Percentiles rank a stretch among this genome's conserved stretches.
Conservation (phyloP, 2,329 filamentous ascomycete genomes). For the Aotearoamyces nothofagi region DNA sequence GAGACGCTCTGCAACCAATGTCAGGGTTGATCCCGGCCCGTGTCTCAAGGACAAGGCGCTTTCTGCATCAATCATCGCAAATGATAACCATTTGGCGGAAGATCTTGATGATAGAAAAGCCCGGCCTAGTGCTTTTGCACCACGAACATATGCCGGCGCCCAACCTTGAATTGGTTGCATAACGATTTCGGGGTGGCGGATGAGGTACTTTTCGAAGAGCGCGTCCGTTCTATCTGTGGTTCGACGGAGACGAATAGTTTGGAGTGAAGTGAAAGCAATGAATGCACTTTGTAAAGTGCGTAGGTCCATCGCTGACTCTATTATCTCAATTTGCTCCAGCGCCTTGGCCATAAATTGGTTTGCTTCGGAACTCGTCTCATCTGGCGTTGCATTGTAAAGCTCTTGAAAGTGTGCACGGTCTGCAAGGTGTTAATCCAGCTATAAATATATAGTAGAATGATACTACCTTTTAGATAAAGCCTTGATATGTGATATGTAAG, state of each 20-base stretch:
- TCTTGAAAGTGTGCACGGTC: no score
- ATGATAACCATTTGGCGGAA: constrained; percentile 31
- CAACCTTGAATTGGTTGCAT: constrained; percentile 36
- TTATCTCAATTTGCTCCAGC: constrained; percentile 12
- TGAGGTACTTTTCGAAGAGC: constrained; percentile 33
- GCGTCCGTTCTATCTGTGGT: constrained; percentile 44
- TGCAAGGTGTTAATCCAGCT: background rate
- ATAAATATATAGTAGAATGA: background rate
- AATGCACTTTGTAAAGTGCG: constrained; percentile 11
- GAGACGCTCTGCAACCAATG: constrained; percentile 36
- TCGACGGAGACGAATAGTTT: constrained; percentile 49
- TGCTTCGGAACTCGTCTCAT: constrained; percentile 5
- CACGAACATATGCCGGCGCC: constrained; percentile 46
- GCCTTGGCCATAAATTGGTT: constrained; percentile 6
- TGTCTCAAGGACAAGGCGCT: constrained; percentile 35
- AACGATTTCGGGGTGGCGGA: constrained; percentile 26
- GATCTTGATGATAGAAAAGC: constrained; percentile 40
- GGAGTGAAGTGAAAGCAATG: constrained; percentile 38
- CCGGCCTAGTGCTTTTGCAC: constrained; percentile 38
- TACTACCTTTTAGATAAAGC: constrained; percentile 36
- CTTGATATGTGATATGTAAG: constrained; percentile 45
- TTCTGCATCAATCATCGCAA: constrained; percentile 45
- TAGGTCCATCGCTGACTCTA: constrained; percentile 9
- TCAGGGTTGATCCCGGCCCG: constrained; percentile 29
- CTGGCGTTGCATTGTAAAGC: background rate